Conservation (phyloP, 2,329 filamentous ascomycete genomes). For the Thielaviopsis punctulata region DNA sequence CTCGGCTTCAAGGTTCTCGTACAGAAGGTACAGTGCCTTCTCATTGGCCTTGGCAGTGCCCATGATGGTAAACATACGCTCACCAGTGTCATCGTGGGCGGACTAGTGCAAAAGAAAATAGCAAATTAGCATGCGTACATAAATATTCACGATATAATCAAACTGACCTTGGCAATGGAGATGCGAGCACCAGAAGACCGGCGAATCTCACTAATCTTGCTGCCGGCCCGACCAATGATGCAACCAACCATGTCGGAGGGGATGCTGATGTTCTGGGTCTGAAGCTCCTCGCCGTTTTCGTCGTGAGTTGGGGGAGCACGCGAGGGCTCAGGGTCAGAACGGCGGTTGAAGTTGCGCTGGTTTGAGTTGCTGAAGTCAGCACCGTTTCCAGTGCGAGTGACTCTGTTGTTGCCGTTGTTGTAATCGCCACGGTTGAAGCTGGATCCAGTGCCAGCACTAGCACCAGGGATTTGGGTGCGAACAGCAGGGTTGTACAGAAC, state of each 20-base stretch:
- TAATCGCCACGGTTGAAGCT: constrained; percentile 24
- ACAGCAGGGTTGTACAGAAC: constrained; percentile 95
- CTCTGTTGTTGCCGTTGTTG: constrained; percentile 50
- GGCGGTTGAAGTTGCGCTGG: constrained; percentile 52
- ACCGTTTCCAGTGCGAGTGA: constrained; percentile 90
- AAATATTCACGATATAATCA: neutral
- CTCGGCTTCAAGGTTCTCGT: constrained; percentile 96
- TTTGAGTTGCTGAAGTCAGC: constrained; percentile 86
- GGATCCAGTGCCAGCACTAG: constrained; percentile 28
- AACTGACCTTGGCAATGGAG: constrained; percentile 72
- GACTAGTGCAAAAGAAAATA: constrained; percentile 32
- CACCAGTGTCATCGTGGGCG: constrained; percentile 89
- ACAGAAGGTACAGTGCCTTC: constrained; percentile 85
- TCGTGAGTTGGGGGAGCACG: constrained; percentile 78
- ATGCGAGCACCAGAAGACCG: constrained; percentile 93
- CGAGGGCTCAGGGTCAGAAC: constrained; percentile 68
- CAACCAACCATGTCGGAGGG: constrained; percentile 99
- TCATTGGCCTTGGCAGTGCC: constrained; percentile 88
- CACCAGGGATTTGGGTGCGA: constrained; percentile 54
- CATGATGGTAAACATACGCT: constrained; percentile 99
- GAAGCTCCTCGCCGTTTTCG: constrained; percentile 92
- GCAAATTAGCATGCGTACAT: neutral
- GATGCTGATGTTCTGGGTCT: constrained; percentile 99
- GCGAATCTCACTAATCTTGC: constrained; percentile 97
- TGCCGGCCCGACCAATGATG: constrained; percentile 88